Conservation (phyloP, 1,139 yeast genomes). For the Candida dubliniensis region DNA sequence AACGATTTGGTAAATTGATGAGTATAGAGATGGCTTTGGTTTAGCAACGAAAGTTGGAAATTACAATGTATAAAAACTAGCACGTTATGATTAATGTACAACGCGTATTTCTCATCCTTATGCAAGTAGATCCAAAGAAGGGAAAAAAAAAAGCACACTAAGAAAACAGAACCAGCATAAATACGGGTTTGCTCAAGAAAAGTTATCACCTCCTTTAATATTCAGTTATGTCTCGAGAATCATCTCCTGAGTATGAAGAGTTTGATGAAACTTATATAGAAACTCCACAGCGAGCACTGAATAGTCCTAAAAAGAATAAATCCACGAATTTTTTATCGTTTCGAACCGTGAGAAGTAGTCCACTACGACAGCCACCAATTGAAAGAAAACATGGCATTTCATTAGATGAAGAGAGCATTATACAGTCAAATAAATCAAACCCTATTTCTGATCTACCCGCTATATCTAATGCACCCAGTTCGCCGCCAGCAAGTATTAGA, state of each 20-base stretch:
- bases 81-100: too few species aligned
- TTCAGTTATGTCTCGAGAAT: too few species aligned
- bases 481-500: constrained; percentile 11
- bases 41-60: too few species aligned
- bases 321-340: constrained; percentile 3
- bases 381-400: not conserved
- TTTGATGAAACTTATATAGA: constrained; percentile 28
- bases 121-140: too few species aligned
- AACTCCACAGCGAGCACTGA: constrained; percentile 17
- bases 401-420: not conserved
- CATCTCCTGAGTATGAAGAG: constrained; percentile 21
- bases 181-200: too few species aligned
- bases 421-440: constrained; percentile 14
- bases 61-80: too few species aligned
- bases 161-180: too few species aligned
- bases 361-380: constrained; percentile 4
- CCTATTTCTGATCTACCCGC: constrained; percentile 8
- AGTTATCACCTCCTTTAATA: too few species aligned
- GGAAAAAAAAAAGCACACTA: too few species aligned
- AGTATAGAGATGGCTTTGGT: too few species aligned
- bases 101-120: too few species aligned
- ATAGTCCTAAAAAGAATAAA: not conserved
- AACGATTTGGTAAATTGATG: constrained; percentile 36
- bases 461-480: constrained; percentile 3
- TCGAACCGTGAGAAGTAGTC: constrained; percentile 3